Evolutionary conservation across 495 filamentous ascomycete species (phyloP).

Genomic region (Lineolata rhizophorae): DNA sequence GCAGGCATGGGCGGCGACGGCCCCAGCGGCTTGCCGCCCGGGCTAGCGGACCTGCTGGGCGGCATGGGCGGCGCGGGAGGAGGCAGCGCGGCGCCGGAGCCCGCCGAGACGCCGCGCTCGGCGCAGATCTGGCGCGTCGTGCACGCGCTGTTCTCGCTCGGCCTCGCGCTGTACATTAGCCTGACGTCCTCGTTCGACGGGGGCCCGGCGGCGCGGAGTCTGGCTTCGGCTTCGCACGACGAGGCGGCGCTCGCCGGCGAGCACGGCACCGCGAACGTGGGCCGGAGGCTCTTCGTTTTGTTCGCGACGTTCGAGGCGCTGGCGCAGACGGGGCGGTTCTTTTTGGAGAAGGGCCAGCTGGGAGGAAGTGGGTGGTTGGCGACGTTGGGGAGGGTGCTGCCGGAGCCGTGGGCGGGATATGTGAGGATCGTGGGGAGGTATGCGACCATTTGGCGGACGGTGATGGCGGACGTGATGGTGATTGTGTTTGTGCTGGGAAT

Average conservation of each 20-base stretch:
- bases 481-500: conserved; percentile 60
- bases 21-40: no score
- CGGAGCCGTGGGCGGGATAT: conserved; percentile 31
- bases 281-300: conserved; percentile 35
- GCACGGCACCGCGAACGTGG: no score
- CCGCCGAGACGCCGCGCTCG: conserved; percentile 28
- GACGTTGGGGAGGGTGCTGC: conserved; percentile 31
- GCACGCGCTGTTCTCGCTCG: conserved; percentile 51
- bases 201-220: conserved; percentile 7
- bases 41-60: conserved; percentile 19
- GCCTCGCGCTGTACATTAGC: conserved; percentile 48
- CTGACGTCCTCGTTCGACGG: conserved; percentile 42
- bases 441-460: conserved; percentile 39
- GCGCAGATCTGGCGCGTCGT: conserved; percentile 66
- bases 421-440: conserved; percentile 41
- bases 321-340: conserved; percentile 41
- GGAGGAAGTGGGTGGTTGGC: conserved; percentile 29
- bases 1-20: conserved; percentile 13
- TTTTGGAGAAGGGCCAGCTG: conserved; percentile 32
- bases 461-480: conserved; percentile 40
- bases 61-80: conserved; percentile 5
- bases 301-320: conserved; percentile 67
- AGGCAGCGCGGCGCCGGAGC: conserved; percentile 18
- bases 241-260: conserved; percentile 6
- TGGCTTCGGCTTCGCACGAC: conserved; percentile 11